These are phyloP conservation scores for Neurospora sp. DNA, from an alignment of 495 filamentous ascomycete species.

Conservation along the genomic window DNA sequence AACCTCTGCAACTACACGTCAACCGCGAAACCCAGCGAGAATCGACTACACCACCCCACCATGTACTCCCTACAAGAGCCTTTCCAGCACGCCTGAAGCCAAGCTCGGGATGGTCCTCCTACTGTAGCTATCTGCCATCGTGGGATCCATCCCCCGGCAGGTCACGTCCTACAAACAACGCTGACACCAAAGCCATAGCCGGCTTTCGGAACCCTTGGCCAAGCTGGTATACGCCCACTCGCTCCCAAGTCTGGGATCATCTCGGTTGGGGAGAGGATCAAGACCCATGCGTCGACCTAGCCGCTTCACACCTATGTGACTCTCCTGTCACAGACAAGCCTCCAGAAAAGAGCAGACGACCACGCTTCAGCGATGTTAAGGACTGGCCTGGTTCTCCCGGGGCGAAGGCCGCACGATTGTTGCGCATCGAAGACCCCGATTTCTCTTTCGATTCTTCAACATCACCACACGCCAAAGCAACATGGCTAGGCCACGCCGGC, in stretches of 20 bases:
- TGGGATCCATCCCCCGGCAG: background rate
- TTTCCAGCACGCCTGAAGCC: background rate
- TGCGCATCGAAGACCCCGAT: constrained; percentile 15
- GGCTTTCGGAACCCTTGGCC: constrained; percentile 48
- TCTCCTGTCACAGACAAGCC: background rate
- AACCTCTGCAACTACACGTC: background rate
- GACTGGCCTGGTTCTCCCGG: constrained; percentile 10
- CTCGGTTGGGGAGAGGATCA: constrained; percentile 18
- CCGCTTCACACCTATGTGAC: constrained; percentile 9
- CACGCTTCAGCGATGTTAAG: constrained; percentile 7
- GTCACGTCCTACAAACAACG: background rate
- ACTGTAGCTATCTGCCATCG: background rate
- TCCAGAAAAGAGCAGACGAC: background rate
- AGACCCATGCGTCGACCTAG: constrained; percentile 13
- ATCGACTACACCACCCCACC: background rate
- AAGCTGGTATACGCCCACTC: constrained; percentile 27
- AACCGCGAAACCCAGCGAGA: background rate
- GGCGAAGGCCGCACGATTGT: constrained; percentile 13
- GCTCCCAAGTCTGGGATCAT: constrained; percentile 16
- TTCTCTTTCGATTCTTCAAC: constrained; percentile 6
- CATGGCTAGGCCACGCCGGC: constrained; percentile 46
- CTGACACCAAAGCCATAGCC: background rate
- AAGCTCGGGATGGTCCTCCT: background rate
- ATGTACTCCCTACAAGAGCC: background rate
- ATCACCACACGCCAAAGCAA: constrained; percentile 23